phyloP scores from a whole-genome alignment of 2,329 filamentous ascomycete species.

The Fusarium sp. region DNA sequence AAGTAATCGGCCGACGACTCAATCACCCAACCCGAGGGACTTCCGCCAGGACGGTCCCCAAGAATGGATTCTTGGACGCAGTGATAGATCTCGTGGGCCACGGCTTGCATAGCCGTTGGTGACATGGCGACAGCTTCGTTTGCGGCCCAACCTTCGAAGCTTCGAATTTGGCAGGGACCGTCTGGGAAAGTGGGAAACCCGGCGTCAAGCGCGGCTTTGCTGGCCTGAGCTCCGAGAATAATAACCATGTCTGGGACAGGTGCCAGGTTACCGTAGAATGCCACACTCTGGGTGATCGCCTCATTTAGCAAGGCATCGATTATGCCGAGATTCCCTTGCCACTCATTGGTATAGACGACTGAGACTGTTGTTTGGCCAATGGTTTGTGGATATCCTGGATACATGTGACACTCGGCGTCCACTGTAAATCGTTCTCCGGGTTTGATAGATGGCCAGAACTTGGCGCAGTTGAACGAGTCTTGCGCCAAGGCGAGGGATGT shows the following conservation, averaged over 20 bases:
- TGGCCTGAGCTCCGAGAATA: slow-evolving; percentile 3
- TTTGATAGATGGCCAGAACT: slow-evolving; percentile 17
- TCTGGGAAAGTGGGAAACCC: not conserved
- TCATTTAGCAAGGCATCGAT: slow-evolving; percentile 12
- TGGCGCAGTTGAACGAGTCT: slow-evolving; percentile 12
- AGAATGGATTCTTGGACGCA: slow-evolving; percentile 8
- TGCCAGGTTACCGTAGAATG: slow-evolving; percentile 7
- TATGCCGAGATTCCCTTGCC: slow-evolving; percentile 10
- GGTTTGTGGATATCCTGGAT: slow-evolving; percentile 10
- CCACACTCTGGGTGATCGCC: slow-evolving; percentile 12
- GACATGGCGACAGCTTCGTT: not conserved
- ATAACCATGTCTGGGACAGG: slow-evolving; percentile 16
- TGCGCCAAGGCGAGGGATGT: not conserved
- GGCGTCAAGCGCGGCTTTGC: not conserved
- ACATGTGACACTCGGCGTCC: slow-evolving; percentile 11
- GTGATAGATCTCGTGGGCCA: slow-evolving; percentile 23
- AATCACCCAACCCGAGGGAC: slow-evolving; percentile 4
- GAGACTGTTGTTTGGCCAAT: slow-evolving; percentile 11
- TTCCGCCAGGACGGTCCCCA: not conserved
- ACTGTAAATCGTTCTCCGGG: slow-evolving; percentile 1
- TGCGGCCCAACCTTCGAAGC: slow-evolving; percentile 3
- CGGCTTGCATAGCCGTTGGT: slow-evolving; percentile 13
- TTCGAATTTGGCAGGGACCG: slow-evolving; percentile 17
- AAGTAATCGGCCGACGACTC: slow-evolving; percentile 20
- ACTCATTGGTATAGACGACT: slow-evolving; percentile 12